Evolutionary conservation across 2,329 filamentous ascomycete species (phyloP), one percentile per base, ranked within the genome.

Genomic region (Aspergillus sojae): DNA sequence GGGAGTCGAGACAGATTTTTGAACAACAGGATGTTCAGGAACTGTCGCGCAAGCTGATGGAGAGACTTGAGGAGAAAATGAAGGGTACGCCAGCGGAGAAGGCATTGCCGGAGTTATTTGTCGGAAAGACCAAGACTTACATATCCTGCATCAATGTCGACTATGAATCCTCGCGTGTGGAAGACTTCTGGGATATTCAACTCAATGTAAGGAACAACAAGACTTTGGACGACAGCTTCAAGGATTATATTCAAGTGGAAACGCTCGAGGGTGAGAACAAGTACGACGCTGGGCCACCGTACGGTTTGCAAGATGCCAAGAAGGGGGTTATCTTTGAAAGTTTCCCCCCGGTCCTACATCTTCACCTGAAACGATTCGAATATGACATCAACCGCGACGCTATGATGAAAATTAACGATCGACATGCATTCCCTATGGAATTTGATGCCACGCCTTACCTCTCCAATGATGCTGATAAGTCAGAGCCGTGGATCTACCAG

Each of bases 151-250:
- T 99, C 77, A 95, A 99, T 77, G 96, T 99, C 66, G 90, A 96
- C 72, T 99, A 97, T 81, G 94, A 98, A 81, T 97, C 93, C 26
- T 97, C 94, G 66, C 88, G 94, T 65, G 88, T 95, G 68, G 95
- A 99, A 78, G 96, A 99, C 71, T 99, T 97, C 77, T 99, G 95
- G 95, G 95, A 99, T 76, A 92, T 99, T 64, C 95, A 99, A 77
- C 87, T 99, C 70, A 99, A 98, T 70, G 96, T 99, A 57, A 91
- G 91, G 67, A 94, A 93, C 36, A 97, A 97, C 84, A 93, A 92
- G 80, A 94, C 91, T 65, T 83, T 99, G 36, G 90, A 96, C 67
- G 93, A 96, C 72, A 98, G 94, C 75, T 98, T 99, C 83, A 89
- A 89, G 75, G 94, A 98, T 78, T 99, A 99, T 76, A 90, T 99